These are phyloP conservation scores for Drosera spatulata DNA, from an alignment of 179 eudicot genomes.

Conservation along the genomic window DNA sequence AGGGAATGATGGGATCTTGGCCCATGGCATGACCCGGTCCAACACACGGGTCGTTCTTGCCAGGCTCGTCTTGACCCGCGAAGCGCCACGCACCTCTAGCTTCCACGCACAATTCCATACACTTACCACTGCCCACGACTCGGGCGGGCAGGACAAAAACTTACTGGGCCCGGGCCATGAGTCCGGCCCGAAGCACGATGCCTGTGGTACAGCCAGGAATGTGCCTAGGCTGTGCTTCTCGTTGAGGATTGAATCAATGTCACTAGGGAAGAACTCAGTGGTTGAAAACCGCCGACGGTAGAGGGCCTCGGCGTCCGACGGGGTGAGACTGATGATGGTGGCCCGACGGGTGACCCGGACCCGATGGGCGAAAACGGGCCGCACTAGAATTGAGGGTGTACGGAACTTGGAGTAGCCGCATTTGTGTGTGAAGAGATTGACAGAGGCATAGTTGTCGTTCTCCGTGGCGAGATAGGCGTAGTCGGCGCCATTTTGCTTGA, in stretches of 20 bases:
- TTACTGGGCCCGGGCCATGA: constrained; percentile 34
- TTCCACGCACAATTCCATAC: constrained; percentile 74
- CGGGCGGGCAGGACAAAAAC: constrained; percentile 45
- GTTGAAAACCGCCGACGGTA: constrained; percentile 68
- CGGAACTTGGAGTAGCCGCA: constrained; percentile 81
- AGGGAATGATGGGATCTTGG: constrained; percentile 71
- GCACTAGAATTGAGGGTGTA: constrained; percentile 73
- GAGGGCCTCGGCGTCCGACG: constrained; percentile 60
- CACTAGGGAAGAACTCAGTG: constrained; percentile 84
- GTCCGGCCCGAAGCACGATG: constrained; percentile 5
- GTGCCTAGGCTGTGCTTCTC: constrained; percentile 65
- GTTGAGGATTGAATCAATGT: constrained; percentile 55
- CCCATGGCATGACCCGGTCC: constrained; percentile 77
- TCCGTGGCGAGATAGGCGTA: constrained; percentile 88
- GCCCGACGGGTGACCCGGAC: constrained; percentile 22
- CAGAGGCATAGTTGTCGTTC: constrained; percentile 60
- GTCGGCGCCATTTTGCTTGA: constrained; percentile 55
- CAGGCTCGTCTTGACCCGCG: constrained; percentile 40
- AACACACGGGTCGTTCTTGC: constrained; percentile 46
- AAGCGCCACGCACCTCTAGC: constrained; percentile 77
- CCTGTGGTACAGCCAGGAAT: constrained; percentile 52
- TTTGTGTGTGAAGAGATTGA: constrained; percentile 59
- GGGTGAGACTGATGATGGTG: constrained; percentile 33
- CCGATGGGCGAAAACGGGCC: constrained; percentile 81
- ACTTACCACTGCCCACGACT: constrained; percentile 81